Percentiles rank a stretch among this genome's conserved stretches.
These are phyloP conservation scores for Artemisia tridentata DNA, from an alignment of 129 eudicot genomes.

Conservation along the genomic window DNA sequence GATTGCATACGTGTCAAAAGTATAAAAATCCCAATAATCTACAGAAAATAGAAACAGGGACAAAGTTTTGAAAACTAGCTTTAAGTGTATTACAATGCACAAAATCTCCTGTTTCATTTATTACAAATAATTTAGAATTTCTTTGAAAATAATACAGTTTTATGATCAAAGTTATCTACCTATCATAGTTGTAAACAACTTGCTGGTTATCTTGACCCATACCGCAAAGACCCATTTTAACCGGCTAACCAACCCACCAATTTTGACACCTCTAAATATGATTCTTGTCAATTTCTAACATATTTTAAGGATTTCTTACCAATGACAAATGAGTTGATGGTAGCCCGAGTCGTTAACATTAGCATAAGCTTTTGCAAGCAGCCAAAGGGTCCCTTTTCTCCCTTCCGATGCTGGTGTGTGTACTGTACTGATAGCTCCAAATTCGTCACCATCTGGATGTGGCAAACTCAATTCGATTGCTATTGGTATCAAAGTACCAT, in stretches of 20 bases:
- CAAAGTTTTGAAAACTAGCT: too few species aligned
- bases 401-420: constrained; percentile 59
- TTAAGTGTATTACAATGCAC: too few species aligned
- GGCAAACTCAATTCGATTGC: constrained; percentile 72
- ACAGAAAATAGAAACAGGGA: too few species aligned
- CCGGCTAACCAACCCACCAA: neutral
- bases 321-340: constrained; percentile 78
- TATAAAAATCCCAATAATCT: too few species aligned
- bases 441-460: constrained; percentile 50
- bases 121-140: too few species aligned
- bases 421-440: constrained; percentile 53
- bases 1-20: too few species aligned
- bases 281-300: neutral
- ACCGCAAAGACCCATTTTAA: neutral
- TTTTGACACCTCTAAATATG: neutral
- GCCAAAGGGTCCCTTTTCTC: constrained; percentile 61
- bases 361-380: constrained; percentile 76
- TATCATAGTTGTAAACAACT: too few species aligned
- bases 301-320: constrained; percentile 33
- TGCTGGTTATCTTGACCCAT: neutral
- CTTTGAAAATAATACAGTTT: too few species aligned
- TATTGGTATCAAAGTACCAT: constrained; percentile 65
- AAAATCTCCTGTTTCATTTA: too few species aligned
- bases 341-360: constrained; percentile 75
- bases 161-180: too few species aligned